Evolutionary conservation across 2,329 filamentous ascomycete genomes (phyloP).

Genomic region (Seiridium unicorne): DNA sequence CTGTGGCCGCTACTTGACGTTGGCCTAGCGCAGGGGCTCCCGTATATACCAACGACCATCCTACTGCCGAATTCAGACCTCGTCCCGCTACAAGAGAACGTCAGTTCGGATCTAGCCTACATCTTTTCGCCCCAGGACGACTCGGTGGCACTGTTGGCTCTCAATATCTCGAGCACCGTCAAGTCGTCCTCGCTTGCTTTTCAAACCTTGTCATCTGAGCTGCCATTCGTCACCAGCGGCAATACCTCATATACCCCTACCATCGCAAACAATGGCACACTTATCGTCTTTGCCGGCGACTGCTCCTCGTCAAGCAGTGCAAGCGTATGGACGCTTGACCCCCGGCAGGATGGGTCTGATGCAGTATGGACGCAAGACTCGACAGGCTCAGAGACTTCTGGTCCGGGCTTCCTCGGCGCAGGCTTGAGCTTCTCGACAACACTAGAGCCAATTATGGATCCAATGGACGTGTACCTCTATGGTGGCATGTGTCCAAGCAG

Average conservation of each 20-base stretch:
- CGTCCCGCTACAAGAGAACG: constrained; percentile 30
- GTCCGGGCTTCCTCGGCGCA: constrained; percentile 51
- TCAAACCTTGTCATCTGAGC: constrained; percentile 49
- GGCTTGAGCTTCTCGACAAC: constrained; percentile 67
- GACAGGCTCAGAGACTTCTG: constrained; percentile 22
- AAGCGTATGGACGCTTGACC: constrained; percentile 67
- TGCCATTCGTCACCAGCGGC: constrained; percentile 61
- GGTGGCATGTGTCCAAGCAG: constrained; percentile 84
- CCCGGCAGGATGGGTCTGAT: constrained; percentile 36
- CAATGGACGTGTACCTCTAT: constrained; percentile 69
- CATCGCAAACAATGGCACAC: constrained; percentile 64
- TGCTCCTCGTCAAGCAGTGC: constrained; percentile 57
- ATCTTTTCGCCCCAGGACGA: constrained; percentile 59
- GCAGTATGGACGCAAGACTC: constrained; percentile 40
- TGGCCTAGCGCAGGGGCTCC: constrained; percentile 50
- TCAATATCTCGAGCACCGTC: constrained; percentile 64
- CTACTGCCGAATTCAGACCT: constrained; percentile 53
- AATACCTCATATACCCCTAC: constrained; percentile 65
- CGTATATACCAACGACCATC: constrained; percentile 76
- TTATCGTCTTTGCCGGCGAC: constrained; percentile 73
- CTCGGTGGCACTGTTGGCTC: constrained; percentile 54
- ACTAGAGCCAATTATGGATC: constrained; percentile 49
- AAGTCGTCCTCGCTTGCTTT: constrained; percentile 41
- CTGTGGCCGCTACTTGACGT: constrained; percentile 14
- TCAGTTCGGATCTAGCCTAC: constrained; percentile 57